A percentile compares a stretch with the other conserved stretches of the same genome.
These are phyloP conservation scores for Aaosphaeria arxii DNA, from an alignment of 2,329 filamentous ascomycete species.

Conservation along the genomic window DNA sequence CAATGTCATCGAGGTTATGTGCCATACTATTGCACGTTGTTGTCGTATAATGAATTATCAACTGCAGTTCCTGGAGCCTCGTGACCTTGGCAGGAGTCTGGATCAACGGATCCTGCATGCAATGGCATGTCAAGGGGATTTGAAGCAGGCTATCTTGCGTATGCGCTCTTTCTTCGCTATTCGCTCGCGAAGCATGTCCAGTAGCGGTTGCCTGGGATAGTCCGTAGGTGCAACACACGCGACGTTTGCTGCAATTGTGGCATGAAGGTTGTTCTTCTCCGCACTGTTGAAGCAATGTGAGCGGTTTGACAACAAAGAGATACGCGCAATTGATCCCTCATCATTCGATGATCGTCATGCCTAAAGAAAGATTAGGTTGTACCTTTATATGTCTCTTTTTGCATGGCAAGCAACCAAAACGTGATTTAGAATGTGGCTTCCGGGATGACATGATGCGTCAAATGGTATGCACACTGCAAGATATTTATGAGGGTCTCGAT, in stretches of 20 bases:
- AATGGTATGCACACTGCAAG: not conserved
- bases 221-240: not conserved
- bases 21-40: conserved; percentile 2
- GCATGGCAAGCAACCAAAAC: not conserved
- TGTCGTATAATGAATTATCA: conserved; percentile 1
- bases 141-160: not conserved
- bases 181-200: not conserved
- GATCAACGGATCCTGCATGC: not conserved
- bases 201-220: not conserved
- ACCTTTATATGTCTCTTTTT: not conserved
- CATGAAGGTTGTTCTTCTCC: conserved; percentile 2
- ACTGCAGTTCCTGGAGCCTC: conserved; percentile 1
- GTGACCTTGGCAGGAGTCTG: not conserved
- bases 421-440: not conserved
- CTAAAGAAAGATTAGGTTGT: not conserved
- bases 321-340: not conserved
- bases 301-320: not conserved
- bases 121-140: not conserved
- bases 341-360: not conserved
- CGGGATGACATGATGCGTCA: not conserved
- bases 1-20: not conserved
- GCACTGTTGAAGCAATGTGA: not conserved
- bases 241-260: conserved; percentile 1
- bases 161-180: not conserved
- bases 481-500: not conserved